A percentile compares a stretch with the other conserved stretches of the same genome.
Conservation (phyloP, 257 asterid species). For the Haberlea rhodopensis region DNA sequence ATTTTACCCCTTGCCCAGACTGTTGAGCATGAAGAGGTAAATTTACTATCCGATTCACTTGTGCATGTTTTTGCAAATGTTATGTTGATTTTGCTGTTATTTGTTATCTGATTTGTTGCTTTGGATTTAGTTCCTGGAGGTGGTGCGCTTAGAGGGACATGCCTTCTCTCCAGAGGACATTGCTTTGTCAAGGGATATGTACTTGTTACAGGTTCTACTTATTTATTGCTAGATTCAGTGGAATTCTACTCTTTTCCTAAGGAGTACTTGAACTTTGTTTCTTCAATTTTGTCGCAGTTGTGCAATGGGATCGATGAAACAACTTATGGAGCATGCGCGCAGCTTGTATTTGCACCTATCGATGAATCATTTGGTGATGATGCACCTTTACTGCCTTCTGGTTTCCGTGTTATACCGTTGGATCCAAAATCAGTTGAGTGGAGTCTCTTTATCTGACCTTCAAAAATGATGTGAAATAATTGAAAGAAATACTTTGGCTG, state of each 20-base stretch:
- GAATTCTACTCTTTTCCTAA: not conserved
- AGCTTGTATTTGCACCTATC: constrained; percentile 93
- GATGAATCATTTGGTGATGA: constrained; percentile 94
- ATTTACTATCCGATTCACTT: not conserved
- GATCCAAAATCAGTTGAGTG: constrained; percentile 80
- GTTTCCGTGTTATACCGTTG: constrained; percentile 89
- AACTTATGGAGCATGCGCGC: constrained; percentile 71
- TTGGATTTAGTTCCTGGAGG: constrained; percentile 63
- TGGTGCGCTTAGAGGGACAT: constrained; percentile 79
- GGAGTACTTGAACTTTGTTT: constrained; percentile 1
- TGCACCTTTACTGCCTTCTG: constrained; percentile 86
- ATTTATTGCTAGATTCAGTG: not conserved
- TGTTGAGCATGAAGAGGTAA: constrained; percentile 83
- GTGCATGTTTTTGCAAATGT: not conserved
- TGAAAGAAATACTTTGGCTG: not conserved
- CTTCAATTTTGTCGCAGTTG: constrained; percentile 41
- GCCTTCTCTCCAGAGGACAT: constrained; percentile 73
- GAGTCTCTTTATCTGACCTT: not conserved
- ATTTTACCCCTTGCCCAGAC: constrained; percentile 81
- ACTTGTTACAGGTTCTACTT: constrained; percentile 64
- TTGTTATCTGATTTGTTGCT: not conserved
- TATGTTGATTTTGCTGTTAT: not conserved
- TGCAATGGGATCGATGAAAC: constrained; percentile 90
- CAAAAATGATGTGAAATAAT: not conserved
- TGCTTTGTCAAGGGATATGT: constrained; percentile 80